phyloP scores from a whole-genome alignment of 495 filamentous ascomycete genomes.

The Hypoxylon lenormandii region DNA sequence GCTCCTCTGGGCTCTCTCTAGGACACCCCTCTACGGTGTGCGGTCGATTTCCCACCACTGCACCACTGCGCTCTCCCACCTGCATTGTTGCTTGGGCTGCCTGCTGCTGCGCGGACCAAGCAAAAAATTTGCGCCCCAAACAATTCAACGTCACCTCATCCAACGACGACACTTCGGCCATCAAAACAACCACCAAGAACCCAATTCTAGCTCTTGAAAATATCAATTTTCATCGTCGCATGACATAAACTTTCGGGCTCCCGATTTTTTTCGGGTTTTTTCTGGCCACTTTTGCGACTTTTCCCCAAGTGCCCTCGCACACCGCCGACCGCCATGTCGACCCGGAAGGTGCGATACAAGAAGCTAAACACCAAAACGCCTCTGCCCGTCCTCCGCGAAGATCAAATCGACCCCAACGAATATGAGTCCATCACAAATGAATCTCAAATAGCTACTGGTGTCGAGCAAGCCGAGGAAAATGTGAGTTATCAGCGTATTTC shows the following conservation, averaged over 20 bases:
- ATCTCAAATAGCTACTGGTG: constrained; percentile 88
- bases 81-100: constrained; percentile 44
- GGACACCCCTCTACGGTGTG: too few relatives aligned
- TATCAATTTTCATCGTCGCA: constrained; percentile 66
- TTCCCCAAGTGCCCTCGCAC: constrained; percentile 54
- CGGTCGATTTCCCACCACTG: too few relatives aligned
- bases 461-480: constrained; percentile 95
- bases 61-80: background rate
- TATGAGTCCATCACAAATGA: constrained; percentile 67
- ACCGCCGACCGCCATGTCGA: constrained; percentile 70
- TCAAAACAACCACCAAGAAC: constrained; percentile 68
- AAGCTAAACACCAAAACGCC: constrained; percentile 89
- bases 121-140: constrained; percentile 64
- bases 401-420: constrained; percentile 83
- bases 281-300: constrained; percentile 57
- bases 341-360: constrained; percentile 83
- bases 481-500: constrained; percentile 71
- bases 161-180: constrained; percentile 64
- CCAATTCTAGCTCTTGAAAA: constrained; percentile 66
- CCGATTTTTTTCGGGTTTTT: constrained; percentile 62
- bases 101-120: constrained; percentile 41
- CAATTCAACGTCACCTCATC: constrained; percentile 76
- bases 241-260: constrained; percentile 64
- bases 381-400: constrained; percentile 85
- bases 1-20: constrained; percentile 9